Evolutionary conservation across 805 yeast genomes (phyloP).

Genomic region (Sugiyamaella qingdaonensis): DNA sequence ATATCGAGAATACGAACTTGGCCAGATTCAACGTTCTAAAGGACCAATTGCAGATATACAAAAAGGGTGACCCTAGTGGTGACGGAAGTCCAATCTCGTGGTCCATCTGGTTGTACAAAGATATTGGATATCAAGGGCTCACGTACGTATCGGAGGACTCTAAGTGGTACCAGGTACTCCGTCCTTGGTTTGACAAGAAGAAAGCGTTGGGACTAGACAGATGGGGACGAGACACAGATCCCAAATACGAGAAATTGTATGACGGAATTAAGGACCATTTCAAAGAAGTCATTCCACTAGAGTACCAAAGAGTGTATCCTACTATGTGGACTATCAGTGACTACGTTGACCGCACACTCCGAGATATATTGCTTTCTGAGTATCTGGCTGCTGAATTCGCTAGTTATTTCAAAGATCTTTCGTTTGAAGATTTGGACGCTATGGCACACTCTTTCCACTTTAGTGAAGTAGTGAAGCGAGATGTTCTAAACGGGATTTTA

Average conservation of each 20-base stretch:
- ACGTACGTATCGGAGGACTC: conserved; percentile 45
- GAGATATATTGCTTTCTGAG: conserved; percentile 43
- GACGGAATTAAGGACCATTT: conserved; percentile 37
- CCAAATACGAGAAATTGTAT: conserved; percentile 37
- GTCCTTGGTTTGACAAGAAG: conserved; percentile 41
- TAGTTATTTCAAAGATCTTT: conserved; percentile 39
- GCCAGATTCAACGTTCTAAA: conserved; percentile 41
- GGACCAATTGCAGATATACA: conserved; percentile 44
- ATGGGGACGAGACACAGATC: conserved; percentile 48
- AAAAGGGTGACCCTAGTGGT: conserved; percentile 46
- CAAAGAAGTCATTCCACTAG: conserved; percentile 38
- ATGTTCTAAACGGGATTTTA: conserved; percentile 35
- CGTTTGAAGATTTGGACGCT: conserved; percentile 45
- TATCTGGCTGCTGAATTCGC: conserved; percentile 44
- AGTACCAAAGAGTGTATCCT: conserved; percentile 41
- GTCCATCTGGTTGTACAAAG: conserved; percentile 53
- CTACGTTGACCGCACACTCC: conserved; percentile 38
- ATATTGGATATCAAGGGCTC: conserved; percentile 49
- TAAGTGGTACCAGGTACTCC: conserved; percentile 40
- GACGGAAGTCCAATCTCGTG: conserved; percentile 43
- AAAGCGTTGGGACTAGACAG: conserved; percentile 43
- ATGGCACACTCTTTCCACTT: conserved; percentile 47
- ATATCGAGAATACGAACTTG: conserved; percentile 37
- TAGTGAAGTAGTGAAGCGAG: conserved; percentile 42
- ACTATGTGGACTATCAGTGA: conserved; percentile 27